phyloP scores from a whole-genome alignment of 1,284 basidiomycete genomes.

The Retiboletus flavoniger region DNA sequence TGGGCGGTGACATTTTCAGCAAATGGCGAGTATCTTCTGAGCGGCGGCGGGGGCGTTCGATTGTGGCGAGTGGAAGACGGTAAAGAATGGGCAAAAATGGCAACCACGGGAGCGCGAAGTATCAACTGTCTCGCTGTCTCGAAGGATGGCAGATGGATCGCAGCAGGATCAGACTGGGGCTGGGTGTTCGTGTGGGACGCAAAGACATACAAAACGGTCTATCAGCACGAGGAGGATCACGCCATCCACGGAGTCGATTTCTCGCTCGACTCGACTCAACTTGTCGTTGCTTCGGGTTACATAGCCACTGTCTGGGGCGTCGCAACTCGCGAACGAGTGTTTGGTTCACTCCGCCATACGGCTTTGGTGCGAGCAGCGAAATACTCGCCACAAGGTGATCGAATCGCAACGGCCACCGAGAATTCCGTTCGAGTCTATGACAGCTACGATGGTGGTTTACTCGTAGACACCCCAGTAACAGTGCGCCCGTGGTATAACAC shows the following conservation, averaged over 20 bases:
- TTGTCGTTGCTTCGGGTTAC: neutral
- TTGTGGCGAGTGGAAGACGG: no score
- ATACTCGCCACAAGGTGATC: no score
- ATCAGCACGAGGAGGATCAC: neutral
- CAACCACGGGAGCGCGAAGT: no score
- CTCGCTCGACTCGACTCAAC: slow-evolving; percentile 10
- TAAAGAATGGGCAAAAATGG: neutral
- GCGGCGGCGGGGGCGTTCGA: no score
- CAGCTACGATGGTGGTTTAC: neutral
- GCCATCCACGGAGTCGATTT: slow-evolving; percentile 4
- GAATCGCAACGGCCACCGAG: no score
- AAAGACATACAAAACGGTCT: neutral
- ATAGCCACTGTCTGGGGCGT: slow-evolving; percentile 2
- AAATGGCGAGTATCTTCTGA: neutral
- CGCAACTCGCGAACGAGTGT: neutral
- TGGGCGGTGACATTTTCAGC: neutral
- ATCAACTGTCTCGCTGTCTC: slow-evolving; percentile 4
- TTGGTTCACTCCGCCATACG: neutral
- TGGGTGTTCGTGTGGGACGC: neutral
- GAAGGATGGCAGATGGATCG: slow-evolving; percentile 7
- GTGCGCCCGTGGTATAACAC: neutral
- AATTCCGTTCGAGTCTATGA: neutral
- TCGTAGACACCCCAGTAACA: neutral
- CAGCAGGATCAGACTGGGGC: neutral
- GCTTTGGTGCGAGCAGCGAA: no score